Percentiles rank a stretch among this genome's conserved stretches.
Conservation (phyloP, 495 filamentous ascomycete genomes). For the Trichoderma asperelloides region DNA sequence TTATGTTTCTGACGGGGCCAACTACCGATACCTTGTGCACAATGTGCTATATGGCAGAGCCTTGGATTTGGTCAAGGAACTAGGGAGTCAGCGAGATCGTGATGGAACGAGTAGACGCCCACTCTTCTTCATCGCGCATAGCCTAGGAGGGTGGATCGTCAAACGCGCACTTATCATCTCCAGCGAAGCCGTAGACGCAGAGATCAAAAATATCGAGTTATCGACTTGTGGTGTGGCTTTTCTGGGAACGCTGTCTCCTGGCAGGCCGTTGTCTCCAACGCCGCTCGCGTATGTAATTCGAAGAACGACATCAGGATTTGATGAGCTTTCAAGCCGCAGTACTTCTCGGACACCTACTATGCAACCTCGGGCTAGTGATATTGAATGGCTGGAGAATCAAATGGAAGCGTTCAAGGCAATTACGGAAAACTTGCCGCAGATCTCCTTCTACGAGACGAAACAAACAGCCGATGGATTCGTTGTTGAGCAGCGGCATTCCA, state of each 20-base stretch:
- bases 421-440: slow-evolving; percentile 1
- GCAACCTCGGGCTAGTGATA: neutral
- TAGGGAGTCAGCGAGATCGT: neutral
- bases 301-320: slow-evolving; percentile 1
- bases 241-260: slow-evolving; percentile 11
- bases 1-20: slow-evolving; percentile 16
- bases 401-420: slow-evolving; percentile 14
- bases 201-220: slow-evolving; percentile 8
- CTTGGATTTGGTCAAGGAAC: slow-evolving; percentile 11
- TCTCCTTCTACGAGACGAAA: slow-evolving; percentile 9
- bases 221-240: slow-evolving; percentile 11
- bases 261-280: neutral
- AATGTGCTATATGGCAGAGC: slow-evolving; percentile 11
- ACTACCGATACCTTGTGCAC: slow-evolving; percentile 10
- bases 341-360: neutral
- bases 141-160: slow-evolving; percentile 37
- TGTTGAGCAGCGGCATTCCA: neutral
- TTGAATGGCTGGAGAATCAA: slow-evolving; percentile 10
- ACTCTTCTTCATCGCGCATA: slow-evolving; percentile 37
- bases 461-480: neutral
- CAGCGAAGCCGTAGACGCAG: slow-evolving; percentile 3
- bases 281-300: slow-evolving; percentile 10
- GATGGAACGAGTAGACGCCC: slow-evolving; percentile 16
- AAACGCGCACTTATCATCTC: slow-evolving; percentile 28
- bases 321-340: neutral